Evolutionary conservation across 495 filamentous ascomycete species (phyloP).

Genomic region (Penicillium roqueforti): DNA sequence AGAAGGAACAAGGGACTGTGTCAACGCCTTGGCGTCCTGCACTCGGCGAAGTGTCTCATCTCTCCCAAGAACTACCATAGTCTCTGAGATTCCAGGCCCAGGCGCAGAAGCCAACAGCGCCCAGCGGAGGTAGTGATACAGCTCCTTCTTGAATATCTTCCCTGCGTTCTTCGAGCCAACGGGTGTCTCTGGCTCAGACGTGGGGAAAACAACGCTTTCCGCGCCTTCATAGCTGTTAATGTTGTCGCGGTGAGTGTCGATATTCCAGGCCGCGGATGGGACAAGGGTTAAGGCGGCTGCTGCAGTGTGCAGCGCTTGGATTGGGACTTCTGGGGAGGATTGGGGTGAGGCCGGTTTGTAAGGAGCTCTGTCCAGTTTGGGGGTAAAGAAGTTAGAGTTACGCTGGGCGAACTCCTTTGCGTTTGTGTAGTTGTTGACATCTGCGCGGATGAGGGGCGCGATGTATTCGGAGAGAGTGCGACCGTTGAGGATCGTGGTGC

Average conservation of each 20-base stretch:
- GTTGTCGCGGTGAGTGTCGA: conserved; percentile 35
- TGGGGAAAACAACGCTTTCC: conserved; percentile 11
- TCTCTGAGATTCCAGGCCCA: conserved; percentile 56
- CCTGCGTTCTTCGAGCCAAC: conserved; percentile 17
- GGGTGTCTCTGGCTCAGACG: background rate
- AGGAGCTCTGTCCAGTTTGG: conserved; percentile 31
- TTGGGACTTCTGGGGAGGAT: conserved; percentile 22
- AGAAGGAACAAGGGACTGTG: conserved; percentile 19
- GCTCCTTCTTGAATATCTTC: conserved; percentile 40
- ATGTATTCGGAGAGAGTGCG: conserved; percentile 38
- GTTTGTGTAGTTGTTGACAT: conserved; percentile 59
- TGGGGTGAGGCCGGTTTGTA: conserved; percentile 26
- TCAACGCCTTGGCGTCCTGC: conserved; percentile 40
- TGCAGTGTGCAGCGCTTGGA: conserved; percentile 38
- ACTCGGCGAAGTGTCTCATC: conserved; percentile 56
- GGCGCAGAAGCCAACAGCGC: conserved; percentile 53
- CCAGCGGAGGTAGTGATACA: conserved; percentile 63
- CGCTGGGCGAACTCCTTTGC: conserved; percentile 53
- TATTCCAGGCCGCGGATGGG: conserved; percentile 34
- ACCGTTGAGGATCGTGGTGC: conserved; percentile 29
- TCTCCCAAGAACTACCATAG: conserved; percentile 61
- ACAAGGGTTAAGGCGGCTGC: conserved; percentile 38
- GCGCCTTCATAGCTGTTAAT: conserved; percentile 39
- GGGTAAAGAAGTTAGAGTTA: conserved; percentile 62
- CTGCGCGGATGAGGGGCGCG: conserved; percentile 50